Base-by-base conservation (phyloP, 257 asterid genomes). In the Fraxinus anomala region DNA sequence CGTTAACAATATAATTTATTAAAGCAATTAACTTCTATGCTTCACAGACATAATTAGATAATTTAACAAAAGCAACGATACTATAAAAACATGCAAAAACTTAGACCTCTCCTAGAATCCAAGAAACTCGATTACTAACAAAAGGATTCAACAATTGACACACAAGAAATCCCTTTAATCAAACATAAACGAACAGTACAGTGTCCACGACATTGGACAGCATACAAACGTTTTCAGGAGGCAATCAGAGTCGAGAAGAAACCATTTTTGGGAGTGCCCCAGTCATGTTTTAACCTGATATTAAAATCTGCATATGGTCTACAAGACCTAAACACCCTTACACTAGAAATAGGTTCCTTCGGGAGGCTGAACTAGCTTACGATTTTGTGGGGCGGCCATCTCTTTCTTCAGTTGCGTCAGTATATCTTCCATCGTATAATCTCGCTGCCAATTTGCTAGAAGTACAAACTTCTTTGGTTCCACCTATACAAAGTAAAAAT, bases 301-400 rank as follows among this genome's bases (percentile, higher is more conserved):
- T 30, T 30, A 30, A 30, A 30, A 30, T 28, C 21, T 69, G 74
- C 36, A 74, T 30, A 70, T 21, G 81, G 78, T 79, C 77, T 40
- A 72, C 28, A 61, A 36, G 84, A 75, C 80, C 81, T 0, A 69
- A 17, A 77, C 65, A 83, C 34, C 70, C 61, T 81, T 72, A 79
- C 44, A 76, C 91, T 89, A 92, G 88, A 93, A 93, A 80, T 85
- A 88, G 81, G 94, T 90, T 76, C 97, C 97, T 87, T 93, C 97
- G 0, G 98, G 97, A 31, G 98, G 98, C 86, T 86, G 94, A 76
- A 88, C 92, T 33, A 89, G 88, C 85, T 89, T 89, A 37, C 94
- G 92, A 86, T 88, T 89, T 68, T 88, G 89, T 19, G 89, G 84
- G 36, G 92, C 83, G 11, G 92, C 90, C 94, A 89, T 89, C 79